Percentiles rank a stretch among this genome's conserved stretches.
phyloP scores from a whole-genome alignment of 192 early-diverging fungal species.

The Funneliformis geosporum region DNA sequence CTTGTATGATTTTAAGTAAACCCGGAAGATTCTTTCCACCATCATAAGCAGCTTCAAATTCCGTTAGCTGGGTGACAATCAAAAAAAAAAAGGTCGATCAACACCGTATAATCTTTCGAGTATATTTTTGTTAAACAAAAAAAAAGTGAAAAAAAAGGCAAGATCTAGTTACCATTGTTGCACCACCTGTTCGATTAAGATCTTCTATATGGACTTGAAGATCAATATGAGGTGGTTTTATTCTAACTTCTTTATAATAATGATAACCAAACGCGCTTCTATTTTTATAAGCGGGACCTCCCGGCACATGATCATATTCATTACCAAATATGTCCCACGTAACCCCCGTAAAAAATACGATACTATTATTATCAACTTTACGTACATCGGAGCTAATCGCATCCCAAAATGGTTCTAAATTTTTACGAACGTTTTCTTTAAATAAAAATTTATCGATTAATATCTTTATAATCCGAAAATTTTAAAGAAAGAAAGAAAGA shows the following conservation, averaged over 20 bases:
- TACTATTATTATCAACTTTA: constrained; percentile 50
- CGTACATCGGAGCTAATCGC: constrained; percentile 51
- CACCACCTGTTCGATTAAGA: constrained; percentile 34
- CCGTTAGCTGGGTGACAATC: constrained; percentile 53
- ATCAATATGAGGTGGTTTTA: constrained; percentile 40
- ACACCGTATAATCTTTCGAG: no score
- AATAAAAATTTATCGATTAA: neutral
- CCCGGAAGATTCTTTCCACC: constrained; percentile 34
- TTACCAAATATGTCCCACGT: constrained; percentile 47
- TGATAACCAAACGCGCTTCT: constrained; percentile 49
- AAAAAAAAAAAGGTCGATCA: constrained; percentile 23
- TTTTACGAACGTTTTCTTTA: constrained; percentile 40
- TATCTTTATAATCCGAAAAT: neutral
- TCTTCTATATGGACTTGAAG: constrained; percentile 48
- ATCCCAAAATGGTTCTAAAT: constrained; percentile 57
- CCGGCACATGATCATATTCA: constrained; percentile 52
- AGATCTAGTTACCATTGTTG: neutral
- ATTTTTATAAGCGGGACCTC: constrained; percentile 51
- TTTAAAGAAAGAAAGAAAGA: neutral
- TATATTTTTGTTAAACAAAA: no score
- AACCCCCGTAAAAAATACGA: constrained; percentile 59
- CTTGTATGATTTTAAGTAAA: constrained; percentile 42
- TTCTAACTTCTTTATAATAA: constrained; percentile 54
- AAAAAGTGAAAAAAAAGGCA: neutral
- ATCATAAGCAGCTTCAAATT: constrained; percentile 54